Base-by-base conservation (phyloP, 2,329 filamentous ascomycete species). In the Arthrobotrys megalospora region DNA sequence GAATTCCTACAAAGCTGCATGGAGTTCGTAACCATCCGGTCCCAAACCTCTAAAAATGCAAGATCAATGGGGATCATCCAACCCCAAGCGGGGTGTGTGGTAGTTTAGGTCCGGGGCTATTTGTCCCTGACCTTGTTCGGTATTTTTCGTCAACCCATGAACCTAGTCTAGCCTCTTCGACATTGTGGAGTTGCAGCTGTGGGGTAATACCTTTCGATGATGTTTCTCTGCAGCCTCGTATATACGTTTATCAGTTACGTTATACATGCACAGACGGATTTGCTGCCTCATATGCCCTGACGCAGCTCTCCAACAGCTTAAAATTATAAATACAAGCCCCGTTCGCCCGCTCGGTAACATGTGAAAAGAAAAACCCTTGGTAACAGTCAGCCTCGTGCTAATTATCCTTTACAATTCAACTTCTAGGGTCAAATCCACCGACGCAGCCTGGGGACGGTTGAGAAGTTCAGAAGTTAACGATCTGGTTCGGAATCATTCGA, bases 261-360 rank as follows among this genome's bases (percentile, higher is more conserved):
- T 76, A 66, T 68, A 53, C 24, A 67, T 16, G 47, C 21, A 48
- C 36, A 34, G 19, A 50, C 50, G 21, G 24, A n/a, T 60, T 55
- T 72, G 55, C 55, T 68, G 58, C 67, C 75, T 66, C 70, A 64
- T 65, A 52, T 38, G 53, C 67, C 53, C 24, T 43, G 48, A 32
- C 58, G 62, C 67, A 72, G 34, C 34, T 36, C 8, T 52, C 53
- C 32, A 41, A 66, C 48, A 55, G 50, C 21, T 52, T 67, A 28
- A 5, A 43, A 68, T 68, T 78, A 78, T 78, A 78, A 72, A 78
- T 63, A 78, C 21, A 34, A 19, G 63, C 7, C 45, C 50, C 62
- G 43, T 55, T 71, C 75, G 45, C 67, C 75, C 43, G 53, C 63
- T 78, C 75, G 75, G 75, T 67, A 72, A 67, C 75, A 78, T 78